phyloP scores from a whole-genome alignment of 495 filamentous ascomycete species.

The Cudoniella acicularis region DNA sequence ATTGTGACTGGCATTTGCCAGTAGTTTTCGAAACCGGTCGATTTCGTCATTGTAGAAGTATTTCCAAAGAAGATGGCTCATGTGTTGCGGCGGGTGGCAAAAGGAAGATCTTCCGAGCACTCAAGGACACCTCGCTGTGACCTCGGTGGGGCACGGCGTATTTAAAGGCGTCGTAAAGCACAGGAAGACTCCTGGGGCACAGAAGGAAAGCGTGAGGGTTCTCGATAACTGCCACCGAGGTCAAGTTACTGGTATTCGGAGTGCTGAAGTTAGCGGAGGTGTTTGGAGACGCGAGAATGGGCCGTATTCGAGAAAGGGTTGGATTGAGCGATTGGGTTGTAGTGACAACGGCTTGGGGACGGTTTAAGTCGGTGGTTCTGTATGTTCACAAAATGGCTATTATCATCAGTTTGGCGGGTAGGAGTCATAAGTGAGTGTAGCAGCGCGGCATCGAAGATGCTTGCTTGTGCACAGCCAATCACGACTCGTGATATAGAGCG shows the following conservation, averaged over 20 bases:
- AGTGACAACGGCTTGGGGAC: background rate
- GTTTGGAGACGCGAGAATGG: background rate
- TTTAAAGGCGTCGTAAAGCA: conserved; percentile 55
- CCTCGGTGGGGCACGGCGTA: conserved; percentile 75
- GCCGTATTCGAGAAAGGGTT: background rate
- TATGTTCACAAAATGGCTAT: background rate
- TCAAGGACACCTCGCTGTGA: conserved; percentile 78
- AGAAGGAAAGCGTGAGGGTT: background rate
- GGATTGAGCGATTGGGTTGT: background rate
- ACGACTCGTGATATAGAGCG: background rate
- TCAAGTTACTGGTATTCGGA: background rate
- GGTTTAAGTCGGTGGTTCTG: background rate
- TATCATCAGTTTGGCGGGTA: background rate
- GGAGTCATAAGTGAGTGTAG: background rate
- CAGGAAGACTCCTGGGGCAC: conserved; percentile 24
- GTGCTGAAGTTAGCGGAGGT: background rate
- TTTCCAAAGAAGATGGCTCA: conserved; percentile 96
- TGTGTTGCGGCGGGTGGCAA: conserved; percentile 56
- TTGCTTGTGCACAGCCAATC: background rate
- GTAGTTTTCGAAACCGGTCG: conserved; percentile 79
- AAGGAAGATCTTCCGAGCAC: conserved; percentile 49
- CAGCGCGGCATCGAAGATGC: background rate
- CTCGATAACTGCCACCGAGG: too few relatives aligned
- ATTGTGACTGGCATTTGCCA: conserved; percentile 60
- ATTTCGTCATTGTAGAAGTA: conserved; percentile 94